Evolutionary conservation across 129 eudicot genomes (phyloP).

Genomic region (Escallonia herrerae): DNA sequence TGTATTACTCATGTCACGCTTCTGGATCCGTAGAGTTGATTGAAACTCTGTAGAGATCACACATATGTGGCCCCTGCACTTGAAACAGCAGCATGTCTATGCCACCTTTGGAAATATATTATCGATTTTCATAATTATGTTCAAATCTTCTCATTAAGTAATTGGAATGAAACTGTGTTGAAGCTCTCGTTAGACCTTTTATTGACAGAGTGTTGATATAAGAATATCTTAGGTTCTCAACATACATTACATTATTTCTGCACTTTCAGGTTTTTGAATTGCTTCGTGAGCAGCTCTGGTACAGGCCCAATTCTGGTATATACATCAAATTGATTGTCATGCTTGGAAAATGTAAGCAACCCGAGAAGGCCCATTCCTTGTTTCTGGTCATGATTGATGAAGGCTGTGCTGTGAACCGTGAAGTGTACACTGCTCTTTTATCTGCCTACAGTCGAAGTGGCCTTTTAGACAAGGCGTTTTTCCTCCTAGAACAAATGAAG

Average conservation of each 20-base stretch:
- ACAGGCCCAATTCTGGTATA: slow-evolving; percentile 71
- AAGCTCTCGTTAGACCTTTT: too few species aligned
- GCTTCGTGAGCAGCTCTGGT: slow-evolving; percentile 94
- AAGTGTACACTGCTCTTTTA: slow-evolving; percentile 82
- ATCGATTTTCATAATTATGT: too few species aligned
- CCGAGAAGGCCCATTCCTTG: slow-evolving; percentile 67
- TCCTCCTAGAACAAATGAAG: slow-evolving; percentile 72
- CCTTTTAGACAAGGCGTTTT: slow-evolving; percentile 61
- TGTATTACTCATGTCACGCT: too few species aligned
- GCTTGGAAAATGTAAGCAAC: slow-evolving; percentile 99
- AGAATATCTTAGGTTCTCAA: too few species aligned
- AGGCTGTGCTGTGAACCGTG: slow-evolving; percentile 69
- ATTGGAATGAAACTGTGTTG: too few species aligned
- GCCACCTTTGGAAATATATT: too few species aligned
- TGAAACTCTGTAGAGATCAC: too few species aligned
- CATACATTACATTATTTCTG: background rate
- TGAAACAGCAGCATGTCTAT: too few species aligned
- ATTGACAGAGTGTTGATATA: too few species aligned
- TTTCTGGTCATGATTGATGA: slow-evolving; percentile 80
- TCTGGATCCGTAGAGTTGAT: too few species aligned
- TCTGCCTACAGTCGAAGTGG: slow-evolving; percentile 94
- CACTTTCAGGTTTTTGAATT: slow-evolving; percentile 79
- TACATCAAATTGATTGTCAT: slow-evolving; percentile 87
- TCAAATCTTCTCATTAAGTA: too few species aligned
- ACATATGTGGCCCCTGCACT: too few species aligned